Evolutionary conservation across 306 rosid species (phyloP).

Genomic region (Fragaria nilgerrensis): DNA sequence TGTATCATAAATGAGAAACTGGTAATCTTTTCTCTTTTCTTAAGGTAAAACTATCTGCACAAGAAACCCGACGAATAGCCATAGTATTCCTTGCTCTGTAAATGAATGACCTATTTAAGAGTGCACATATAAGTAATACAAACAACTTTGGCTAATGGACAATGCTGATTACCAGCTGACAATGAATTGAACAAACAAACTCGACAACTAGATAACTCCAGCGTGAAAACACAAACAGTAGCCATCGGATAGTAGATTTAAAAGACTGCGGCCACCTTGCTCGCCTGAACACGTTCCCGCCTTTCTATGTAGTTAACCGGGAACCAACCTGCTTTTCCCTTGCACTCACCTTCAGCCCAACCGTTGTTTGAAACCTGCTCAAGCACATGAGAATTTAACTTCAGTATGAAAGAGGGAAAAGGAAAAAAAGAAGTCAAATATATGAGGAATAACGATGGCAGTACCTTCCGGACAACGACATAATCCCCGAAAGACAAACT

Average conservation of each 20-base stretch:
- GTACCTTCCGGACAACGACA: slow-evolving; percentile 71
- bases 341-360: slow-evolving; percentile 94
- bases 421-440: neutral
- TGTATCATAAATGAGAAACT: too few species aligned
- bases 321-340: slow-evolving; percentile 91
- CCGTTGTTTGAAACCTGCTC: slow-evolving; percentile 72
- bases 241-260: slow-evolving; percentile 20
- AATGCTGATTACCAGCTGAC: neutral
- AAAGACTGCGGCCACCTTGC: slow-evolving; percentile 77
- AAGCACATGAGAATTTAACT: slow-evolving; percentile 5
- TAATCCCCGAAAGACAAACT: slow-evolving; percentile 71
- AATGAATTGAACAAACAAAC: neutral
- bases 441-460: neutral
- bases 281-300: slow-evolving; percentile 78
- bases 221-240: neutral
- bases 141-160: slow-evolving; percentile 19
- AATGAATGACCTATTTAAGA: neutral
- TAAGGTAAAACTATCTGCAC: neutral
- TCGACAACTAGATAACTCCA: neutral
- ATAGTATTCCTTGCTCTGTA: neutral
- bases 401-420: neutral
- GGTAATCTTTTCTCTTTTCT: neutral
- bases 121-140: neutral
- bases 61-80: neutral
- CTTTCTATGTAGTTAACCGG: slow-evolving; percentile 72